A percentile compares a stretch with the other conserved stretches of the same genome.
These are phyloP conservation scores for Silene uniflora DNA, from an alignment of 148 eudicot genomes.

Conservation along the genomic window DNA sequence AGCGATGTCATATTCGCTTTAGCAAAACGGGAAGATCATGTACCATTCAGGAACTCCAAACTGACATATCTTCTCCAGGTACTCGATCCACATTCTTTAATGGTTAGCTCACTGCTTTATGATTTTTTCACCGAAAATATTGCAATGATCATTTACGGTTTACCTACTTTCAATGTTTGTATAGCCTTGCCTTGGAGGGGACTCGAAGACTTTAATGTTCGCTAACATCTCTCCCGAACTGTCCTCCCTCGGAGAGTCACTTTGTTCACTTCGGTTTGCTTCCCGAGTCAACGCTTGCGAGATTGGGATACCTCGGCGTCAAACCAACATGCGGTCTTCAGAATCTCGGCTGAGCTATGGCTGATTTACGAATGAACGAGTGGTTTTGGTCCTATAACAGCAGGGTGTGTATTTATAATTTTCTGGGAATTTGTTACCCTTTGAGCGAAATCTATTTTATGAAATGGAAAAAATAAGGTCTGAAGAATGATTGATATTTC, in stretches of 20 bases:
- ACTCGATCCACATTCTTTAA: slow-evolving; percentile 14
- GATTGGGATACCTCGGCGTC: slow-evolving; percentile 85
- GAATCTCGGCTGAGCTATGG: slow-evolving; percentile 76
- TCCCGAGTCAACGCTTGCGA: slow-evolving; percentile 92
- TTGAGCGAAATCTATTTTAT: neutral
- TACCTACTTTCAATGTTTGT: slow-evolving; percentile 18
- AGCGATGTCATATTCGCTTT: slow-evolving; percentile 88
- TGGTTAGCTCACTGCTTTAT: too few species aligned
- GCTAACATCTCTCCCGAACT: slow-evolving; percentile 84
- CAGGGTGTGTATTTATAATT: slow-evolving; percentile 28
- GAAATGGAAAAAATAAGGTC: neutral
- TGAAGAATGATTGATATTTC: slow-evolving; percentile 25
- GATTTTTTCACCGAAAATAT: neutral
- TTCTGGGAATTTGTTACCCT: slow-evolving; percentile 25
- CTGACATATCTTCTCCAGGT: slow-evolving; percentile 98
- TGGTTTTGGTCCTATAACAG: slow-evolving; percentile 13
- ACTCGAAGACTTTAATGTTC: slow-evolving; percentile 92
- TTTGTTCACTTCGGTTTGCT: slow-evolving; percentile 87
- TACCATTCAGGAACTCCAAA: slow-evolving; percentile 95
- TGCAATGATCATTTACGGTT: neutral
- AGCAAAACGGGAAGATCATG: slow-evolving; percentile 89
- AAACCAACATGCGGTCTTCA: slow-evolving; percentile 53
- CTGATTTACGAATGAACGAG: slow-evolving; percentile 25
- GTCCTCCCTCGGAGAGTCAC: slow-evolving; percentile 70
- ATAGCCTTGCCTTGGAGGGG: slow-evolving; percentile 98